phyloP scores from a whole-genome alignment of 2,329 filamentous ascomycete genomes.

The Graphilbum ipis-grandicollis region DNA sequence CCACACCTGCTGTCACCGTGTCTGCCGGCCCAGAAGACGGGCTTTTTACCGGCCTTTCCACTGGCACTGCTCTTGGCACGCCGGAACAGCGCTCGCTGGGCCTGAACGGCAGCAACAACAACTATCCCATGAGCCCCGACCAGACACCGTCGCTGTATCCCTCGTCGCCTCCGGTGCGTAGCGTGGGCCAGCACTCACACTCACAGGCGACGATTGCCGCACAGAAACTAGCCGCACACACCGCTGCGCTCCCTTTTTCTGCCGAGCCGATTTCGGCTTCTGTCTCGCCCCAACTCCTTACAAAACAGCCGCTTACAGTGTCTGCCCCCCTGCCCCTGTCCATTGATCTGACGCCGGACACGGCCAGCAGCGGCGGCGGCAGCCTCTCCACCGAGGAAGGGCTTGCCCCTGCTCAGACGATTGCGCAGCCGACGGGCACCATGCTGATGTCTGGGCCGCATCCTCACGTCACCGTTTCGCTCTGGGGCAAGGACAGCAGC shows the following conservation, averaged over 20 bases:
- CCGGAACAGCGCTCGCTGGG: conserved; percentile 7
- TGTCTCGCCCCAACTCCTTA: conserved; percentile 23
- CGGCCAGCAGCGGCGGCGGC: conserved; percentile 25
- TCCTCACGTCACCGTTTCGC: conserved; percentile 37
- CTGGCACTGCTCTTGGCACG: conserved; percentile 2
- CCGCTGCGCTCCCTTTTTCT: neutral
- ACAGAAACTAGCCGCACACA: neutral
- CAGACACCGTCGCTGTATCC: conserved; percentile 30
- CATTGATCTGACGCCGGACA: conserved; percentile 29
- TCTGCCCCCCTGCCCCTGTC: conserved; percentile 11
- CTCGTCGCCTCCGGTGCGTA: conserved; percentile 19
- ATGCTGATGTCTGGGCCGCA: conserved; percentile 29
- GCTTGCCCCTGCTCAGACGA: too few species aligned
- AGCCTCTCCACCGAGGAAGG: conserved; percentile 30
- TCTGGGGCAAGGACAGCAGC: conserved; percentile 27
- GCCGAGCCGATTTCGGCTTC: conserved; percentile 15
- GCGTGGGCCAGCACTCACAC: conserved; percentile 9
- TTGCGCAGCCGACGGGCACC: too few species aligned
- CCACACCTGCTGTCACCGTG: neutral
- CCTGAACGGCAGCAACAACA: conserved; percentile 11
- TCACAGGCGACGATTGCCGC: neutral
- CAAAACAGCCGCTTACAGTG: conserved; percentile 20
- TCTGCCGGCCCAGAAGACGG: too few species aligned
- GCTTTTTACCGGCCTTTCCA: neutral
- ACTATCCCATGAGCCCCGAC: conserved; percentile 32